These are phyloP conservation scores for Komagataella ulmi DNA, from an alignment of 805 yeast species.

Conservation along the genomic window DNA sequence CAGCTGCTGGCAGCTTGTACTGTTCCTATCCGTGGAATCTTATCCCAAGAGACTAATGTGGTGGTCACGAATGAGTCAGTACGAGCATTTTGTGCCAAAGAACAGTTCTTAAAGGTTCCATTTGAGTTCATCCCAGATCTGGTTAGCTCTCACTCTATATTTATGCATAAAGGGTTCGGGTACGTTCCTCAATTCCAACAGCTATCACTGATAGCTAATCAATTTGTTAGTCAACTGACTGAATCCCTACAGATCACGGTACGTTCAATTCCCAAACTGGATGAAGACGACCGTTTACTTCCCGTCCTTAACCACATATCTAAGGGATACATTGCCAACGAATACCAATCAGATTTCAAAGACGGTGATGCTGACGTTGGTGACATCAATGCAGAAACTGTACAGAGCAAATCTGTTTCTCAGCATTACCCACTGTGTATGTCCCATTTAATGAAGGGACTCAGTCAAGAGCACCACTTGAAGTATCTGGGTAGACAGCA, in stretches of 20 bases:
- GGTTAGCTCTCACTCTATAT: slow-evolving; percentile 60
- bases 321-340: slow-evolving; percentile 50
- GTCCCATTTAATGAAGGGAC: slow-evolving; percentile 46
- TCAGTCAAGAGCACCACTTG: slow-evolving; percentile 54
- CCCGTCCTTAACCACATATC: slow-evolving; percentile 77
- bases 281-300: slow-evolving; percentile 81
- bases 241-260: slow-evolving; percentile 52
- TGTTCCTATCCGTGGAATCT: slow-evolving; percentile 21
- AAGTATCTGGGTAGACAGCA: slow-evolving; percentile 80
- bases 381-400: slow-evolving; percentile 48
- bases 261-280: slow-evolving; percentile 68
- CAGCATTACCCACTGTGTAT: slow-evolving; percentile 80
- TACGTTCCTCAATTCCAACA: slow-evolving; percentile 80
- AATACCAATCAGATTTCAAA: slow-evolving; percentile 16
- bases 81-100: slow-evolving; percentile 37
- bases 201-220: slow-evolving; percentile 52
- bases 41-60: slow-evolving; percentile 17
- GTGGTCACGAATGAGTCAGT: slow-evolving; percentile 35
- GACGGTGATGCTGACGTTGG: slow-evolving; percentile 18
- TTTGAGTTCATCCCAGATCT: slow-evolving; percentile 77
- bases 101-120: slow-evolving; percentile 70
- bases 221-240: slow-evolving; percentile 42
- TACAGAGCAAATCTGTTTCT: slow-evolving; percentile 38
- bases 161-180: slow-evolving; percentile 56
- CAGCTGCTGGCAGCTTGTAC: slow-evolving; percentile 45